These are phyloP conservation scores for Termitomyces eurrhizus DNA, from an alignment of 768 basidiomycete species.

Conservation along the genomic window DNA sequence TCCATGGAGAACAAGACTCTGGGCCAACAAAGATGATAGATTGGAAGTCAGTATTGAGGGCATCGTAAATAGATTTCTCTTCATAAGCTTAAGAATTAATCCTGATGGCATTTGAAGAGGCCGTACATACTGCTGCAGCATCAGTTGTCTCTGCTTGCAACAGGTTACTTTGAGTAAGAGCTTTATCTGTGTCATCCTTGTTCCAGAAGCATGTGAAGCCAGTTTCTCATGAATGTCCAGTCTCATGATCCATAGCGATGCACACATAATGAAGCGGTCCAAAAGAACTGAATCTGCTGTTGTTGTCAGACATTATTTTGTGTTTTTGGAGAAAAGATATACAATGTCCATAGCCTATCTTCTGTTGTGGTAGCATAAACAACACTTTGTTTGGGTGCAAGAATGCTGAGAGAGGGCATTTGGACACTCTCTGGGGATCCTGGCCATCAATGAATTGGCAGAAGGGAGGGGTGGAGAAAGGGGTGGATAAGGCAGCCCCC, in stretches of 20 bases:
- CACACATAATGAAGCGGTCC: slow-evolving; percentile 92
- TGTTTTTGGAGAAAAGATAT: slow-evolving; percentile 24
- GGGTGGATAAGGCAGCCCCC: too few relatives aligned
- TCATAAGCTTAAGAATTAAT: slow-evolving; percentile 32
- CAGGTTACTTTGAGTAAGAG: too few relatives aligned
- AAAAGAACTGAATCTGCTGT: slow-evolving; percentile 78
- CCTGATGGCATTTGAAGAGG: not conserved
- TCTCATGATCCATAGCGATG: slow-evolving; percentile 79
- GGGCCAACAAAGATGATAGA: slow-evolving; percentile 81
- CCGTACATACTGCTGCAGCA: too few relatives aligned
- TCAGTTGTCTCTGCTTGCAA: too few relatives aligned
- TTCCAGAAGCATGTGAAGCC: slow-evolving; percentile 99
- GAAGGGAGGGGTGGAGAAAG: too few relatives aligned
- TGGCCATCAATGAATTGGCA: too few relatives aligned
- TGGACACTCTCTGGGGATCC: too few relatives aligned
- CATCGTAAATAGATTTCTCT: slow-evolving; percentile 84
- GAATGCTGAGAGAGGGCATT: too few relatives aligned
- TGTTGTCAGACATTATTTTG: not conserved
- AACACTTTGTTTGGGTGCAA: too few relatives aligned
- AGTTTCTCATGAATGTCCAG: slow-evolving; percentile 89
- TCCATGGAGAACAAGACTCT: slow-evolving; percentile 85
- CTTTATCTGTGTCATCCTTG: slow-evolving; percentile 81
- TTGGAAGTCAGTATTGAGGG: too few relatives aligned
- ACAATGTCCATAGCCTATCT: slow-evolving; percentile 86
- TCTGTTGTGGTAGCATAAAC: slow-evolving; percentile 88